Evolutionary conservation across 2,329 filamentous ascomycete species (phyloP), one percentile per base, ranked within the genome.

Genomic region (Knufia fluminis): DNA sequence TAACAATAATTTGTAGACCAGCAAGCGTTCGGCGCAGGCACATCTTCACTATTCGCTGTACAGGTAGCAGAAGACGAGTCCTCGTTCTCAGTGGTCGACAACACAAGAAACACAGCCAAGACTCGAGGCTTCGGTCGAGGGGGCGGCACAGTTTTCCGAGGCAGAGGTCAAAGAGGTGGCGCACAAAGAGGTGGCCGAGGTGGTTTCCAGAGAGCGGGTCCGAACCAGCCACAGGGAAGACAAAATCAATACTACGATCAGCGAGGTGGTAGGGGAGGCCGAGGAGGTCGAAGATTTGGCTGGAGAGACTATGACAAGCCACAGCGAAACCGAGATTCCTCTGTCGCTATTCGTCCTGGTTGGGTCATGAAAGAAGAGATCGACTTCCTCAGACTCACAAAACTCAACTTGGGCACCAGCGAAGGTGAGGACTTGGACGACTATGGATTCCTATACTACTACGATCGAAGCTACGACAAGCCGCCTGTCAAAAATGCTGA

Each of bases 261-360:
- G 64, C 77, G 82, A 54, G 76, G 77, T 32, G 84, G 78, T 47
- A 77, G 82, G 48, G 82, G 83, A 61, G 81, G 82, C 40, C 20
- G 48, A 36, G 82, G 86, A 53, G 86, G 87, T 46, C 84, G 92
- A 59, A 82, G 92, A 60, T 96, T 96, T 64, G 92, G 92, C 66
- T 97, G 92, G 91, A 94, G 92, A 72, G 92, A 98, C 68, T 95
- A 89, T 67, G 92, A 98, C 75, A 97, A 97, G 82, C 92, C 92
- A 53, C 81, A 91, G 68, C 84, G 92, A 63, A 96, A 94, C 71
- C 86, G 92, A 53, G 92, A 98, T 72, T 86, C 91, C 9, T 95
- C 89, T 31, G 87, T 98, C 65, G 91, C 91, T 72, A 89, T 97
- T 70, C 94, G 94, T 72, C 80, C 90, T 19, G 90, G 96, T 67